Base-by-base conservation (phyloP, 2,329 filamentous ascomycete genomes). In the Calonectria crousiana region DNA sequence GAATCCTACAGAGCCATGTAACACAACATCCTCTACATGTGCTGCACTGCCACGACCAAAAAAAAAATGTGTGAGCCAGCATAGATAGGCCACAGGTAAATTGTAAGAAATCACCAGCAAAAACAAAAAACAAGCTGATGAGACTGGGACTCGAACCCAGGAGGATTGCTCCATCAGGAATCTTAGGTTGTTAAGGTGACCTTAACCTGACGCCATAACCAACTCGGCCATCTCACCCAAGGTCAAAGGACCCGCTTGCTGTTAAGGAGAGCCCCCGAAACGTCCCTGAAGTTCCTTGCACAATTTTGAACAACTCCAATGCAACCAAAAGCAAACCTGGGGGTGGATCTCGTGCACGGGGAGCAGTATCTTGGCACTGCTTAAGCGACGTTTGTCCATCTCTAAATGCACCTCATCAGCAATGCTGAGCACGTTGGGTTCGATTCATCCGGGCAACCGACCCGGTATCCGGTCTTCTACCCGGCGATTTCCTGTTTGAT, bases 81-180 rank as follows among this genome's bases (percentile, higher is more conserved):
- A 34, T 34, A 20, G 10, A 34, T 34, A 20, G 10, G 41, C 41
- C 13, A 14, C 16, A 8, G 14, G 26, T 32, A 8, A 13, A 36
- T 38, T 60, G n/a, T 8, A 16, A n/a, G 34, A 4, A 60, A 34
- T 53, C 51, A 28, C 23, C 11, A 20, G 5, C 20, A 26, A 16
- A 26, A 64, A 34, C n/a, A 58, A 71, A 71, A 77, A 69, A 41
- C 4, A 71, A 47, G n/a, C n/a, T 80, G 77, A 80, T 80, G 76
- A 80, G 78, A 80, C 78, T 80, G 78, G 78, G 78, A 80, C 75
- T 80, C 76, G 78, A 80, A 80, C 78, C 78, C 78, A 80, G 77
- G 78, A 80, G 78, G 77, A 80, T 80, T 80, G 78, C 77, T 80
- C 77, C 78, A 80, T 66, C 78, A 80, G 78, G 78, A 80, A 79